These are phyloP conservation scores for Pythium diclinum DNA, from an alignment of 352 stramenopile genomes.

Conservation along the genomic window DNA sequence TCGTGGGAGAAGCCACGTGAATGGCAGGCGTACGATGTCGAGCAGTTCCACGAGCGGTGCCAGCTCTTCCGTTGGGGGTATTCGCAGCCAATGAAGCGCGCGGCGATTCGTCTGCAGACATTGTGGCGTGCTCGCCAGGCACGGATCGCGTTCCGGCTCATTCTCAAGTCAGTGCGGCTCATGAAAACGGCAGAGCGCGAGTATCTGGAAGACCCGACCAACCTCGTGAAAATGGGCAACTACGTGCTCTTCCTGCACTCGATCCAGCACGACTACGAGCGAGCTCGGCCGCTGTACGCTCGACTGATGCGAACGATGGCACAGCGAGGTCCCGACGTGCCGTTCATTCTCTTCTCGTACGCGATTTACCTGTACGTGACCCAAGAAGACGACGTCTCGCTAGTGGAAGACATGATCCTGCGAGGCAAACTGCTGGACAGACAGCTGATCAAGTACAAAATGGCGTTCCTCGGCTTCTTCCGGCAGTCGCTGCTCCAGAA, in stretches of 20 bases:
- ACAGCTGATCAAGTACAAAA: constrained; percentile 63
- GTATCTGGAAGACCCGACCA: constrained; percentile 73
- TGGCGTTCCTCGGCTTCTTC: constrained; percentile 79
- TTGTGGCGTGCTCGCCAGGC: constrained; percentile 57
- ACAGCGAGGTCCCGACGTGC: constrained; percentile 62
- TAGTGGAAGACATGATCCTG: constrained; percentile 67
- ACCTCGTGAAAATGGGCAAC: constrained; percentile 75
- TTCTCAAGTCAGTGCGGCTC: constrained; percentile 60
- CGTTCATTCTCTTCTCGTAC: constrained; percentile 82
- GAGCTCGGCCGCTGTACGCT: constrained; percentile 63
- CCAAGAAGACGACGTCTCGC: constrained; percentile 56
- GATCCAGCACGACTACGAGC: constrained; percentile 75
- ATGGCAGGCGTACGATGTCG: constrained; percentile 47
- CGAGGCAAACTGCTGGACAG: constrained; percentile 56
- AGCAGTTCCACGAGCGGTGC: constrained; percentile 40
- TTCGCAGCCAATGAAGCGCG: constrained; percentile 49
- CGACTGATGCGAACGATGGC: constrained; percentile 75
- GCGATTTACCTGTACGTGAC: constrained; percentile 71
- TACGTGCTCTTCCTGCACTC: constrained; percentile 81
- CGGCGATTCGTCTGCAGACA: constrained; percentile 46
- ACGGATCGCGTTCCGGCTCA: constrained; percentile 50
- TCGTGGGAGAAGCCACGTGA: constrained; percentile 61
- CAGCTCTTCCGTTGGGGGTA: constrained; percentile 70
- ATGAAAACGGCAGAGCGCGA: constrained; percentile 70
- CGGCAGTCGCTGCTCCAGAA: constrained; percentile 67